Evolutionary conservation across 1,284 basidiomycete species (phyloP), one percentile per base, ranked within the genome.

Genomic region (Clitocybe nebularis): DNA sequence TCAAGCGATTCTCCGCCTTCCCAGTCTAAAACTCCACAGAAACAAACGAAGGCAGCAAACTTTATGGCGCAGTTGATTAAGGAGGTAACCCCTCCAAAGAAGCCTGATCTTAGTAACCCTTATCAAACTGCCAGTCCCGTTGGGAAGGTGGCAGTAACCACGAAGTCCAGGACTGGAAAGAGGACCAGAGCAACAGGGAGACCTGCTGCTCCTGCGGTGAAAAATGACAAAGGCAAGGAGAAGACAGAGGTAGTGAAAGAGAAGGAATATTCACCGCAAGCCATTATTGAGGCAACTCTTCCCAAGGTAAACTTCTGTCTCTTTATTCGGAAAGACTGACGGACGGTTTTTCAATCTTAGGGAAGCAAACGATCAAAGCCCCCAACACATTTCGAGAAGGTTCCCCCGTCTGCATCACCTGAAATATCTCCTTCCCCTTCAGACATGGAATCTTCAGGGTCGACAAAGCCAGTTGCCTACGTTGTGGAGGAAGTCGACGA

Each of bases 351-450:
- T 39, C 43, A 25, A 14, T 37, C 51, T 33, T 49, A 85, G 84
- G 83, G 82, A 49, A 82, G 76, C 54, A 84, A 83, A 57, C 78
- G 83, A 36, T 75, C 80, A 39, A 73, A 83, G 34, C 81, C 84
- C 9, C 79, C 79, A n/a, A 50, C 58, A 25, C 50, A 57, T 14
- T 42, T 61, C 32, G 55, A 72, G 54, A 57, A 66, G 47, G 36
- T 43, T 38, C 38, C 43, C 20, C 39, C 41, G 10, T 24, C 26
- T 26, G 42, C 28, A 20, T 11, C 28, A 8, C 26, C 7, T 14
- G 41, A 39, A 14, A 30, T 22, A 9, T 23, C 45, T 19, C 34
- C 36, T 17, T 11, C 40, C 14, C 55, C 10, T 5, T 60, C 56
- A 56, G 39, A 8, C 25, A 43, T 26, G 33, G 41, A 17, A 32